These are phyloP conservation scores for Begonia peltatifolia DNA, from an alignment of 306 rosid species.

Conservation along the genomic window DNA sequence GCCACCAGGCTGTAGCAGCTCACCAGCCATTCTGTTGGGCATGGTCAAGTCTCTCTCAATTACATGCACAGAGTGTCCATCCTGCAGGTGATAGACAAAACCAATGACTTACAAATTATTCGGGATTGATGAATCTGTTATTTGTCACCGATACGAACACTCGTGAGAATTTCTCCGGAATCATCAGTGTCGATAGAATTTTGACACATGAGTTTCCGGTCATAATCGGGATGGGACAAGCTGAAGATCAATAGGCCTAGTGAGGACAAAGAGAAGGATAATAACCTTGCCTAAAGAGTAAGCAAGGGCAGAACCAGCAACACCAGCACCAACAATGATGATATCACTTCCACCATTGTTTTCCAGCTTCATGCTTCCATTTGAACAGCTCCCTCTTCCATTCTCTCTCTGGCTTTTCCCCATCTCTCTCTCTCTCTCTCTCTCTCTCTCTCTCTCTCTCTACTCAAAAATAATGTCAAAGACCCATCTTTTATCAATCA, in stretches of 20 bases:
- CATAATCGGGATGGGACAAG: no score
- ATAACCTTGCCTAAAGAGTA: conserved; percentile 14
- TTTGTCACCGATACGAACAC: no score
- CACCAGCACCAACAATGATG: conserved; percentile 19
- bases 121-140: no score
- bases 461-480: no score
- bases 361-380: not conserved
- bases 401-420: not conserved
- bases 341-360: not conserved
- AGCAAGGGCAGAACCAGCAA: conserved; percentile 17
- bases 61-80: conserved; percentile 36
- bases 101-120: no score
- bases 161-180: no score
- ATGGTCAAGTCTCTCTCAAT: conserved; percentile 35
- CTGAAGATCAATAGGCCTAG: no score
- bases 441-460: not conserved
- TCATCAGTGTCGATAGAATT: no score
- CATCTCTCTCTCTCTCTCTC: not conserved
- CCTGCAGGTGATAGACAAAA: conserved; percentile 15
- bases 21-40: conserved; percentile 13
- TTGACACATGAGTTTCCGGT: no score
- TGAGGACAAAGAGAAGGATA: not conserved
- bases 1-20: conserved; percentile 14
- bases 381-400: not conserved
- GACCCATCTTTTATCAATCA: no score